Conservation (phyloP, 257 asterid genomes). For the Misopates orontium region DNA sequence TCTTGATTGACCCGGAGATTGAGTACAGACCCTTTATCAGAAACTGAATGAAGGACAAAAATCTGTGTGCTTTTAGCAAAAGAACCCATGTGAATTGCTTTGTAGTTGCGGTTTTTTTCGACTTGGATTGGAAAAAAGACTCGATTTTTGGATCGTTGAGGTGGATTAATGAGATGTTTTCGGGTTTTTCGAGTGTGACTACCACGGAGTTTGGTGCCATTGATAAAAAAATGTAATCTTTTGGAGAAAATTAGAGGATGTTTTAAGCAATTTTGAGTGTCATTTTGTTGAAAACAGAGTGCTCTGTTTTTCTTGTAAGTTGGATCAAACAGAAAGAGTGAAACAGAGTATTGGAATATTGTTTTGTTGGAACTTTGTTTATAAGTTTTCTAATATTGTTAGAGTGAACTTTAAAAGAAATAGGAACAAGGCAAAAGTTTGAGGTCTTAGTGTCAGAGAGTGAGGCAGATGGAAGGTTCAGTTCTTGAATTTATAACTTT, state of each 20-base stretch:
- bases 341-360: too few species aligned
- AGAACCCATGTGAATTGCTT: conserved; percentile 17
- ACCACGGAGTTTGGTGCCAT: conserved; percentile 13
- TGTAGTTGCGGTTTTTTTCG: conserved; percentile 1
- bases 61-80: conserved; percentile 5
- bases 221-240: not conserved
- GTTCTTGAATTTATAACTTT: not conserved
- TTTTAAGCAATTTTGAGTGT: not conserved
- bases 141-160: not conserved
- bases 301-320: not conserved
- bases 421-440: not conserved
- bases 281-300: not conserved
- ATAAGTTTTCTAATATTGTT: too few species aligned
- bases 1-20: conserved; percentile 18
- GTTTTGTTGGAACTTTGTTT: too few species aligned
- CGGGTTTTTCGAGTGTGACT: conserved; percentile 20
- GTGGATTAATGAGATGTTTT: conserved; percentile 3
- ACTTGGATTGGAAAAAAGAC: not conserved
- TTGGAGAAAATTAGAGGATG: not conserved
- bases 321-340: conserved; percentile 1
- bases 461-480: conserved; percentile 19
- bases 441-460: not conserved
- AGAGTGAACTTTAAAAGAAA: not conserved
- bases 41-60: not conserved
- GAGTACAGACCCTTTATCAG: not conserved